phyloP scores from a whole-genome alignment of 768 basidiomycete species.

The Cubamyces lactineus region DNA sequence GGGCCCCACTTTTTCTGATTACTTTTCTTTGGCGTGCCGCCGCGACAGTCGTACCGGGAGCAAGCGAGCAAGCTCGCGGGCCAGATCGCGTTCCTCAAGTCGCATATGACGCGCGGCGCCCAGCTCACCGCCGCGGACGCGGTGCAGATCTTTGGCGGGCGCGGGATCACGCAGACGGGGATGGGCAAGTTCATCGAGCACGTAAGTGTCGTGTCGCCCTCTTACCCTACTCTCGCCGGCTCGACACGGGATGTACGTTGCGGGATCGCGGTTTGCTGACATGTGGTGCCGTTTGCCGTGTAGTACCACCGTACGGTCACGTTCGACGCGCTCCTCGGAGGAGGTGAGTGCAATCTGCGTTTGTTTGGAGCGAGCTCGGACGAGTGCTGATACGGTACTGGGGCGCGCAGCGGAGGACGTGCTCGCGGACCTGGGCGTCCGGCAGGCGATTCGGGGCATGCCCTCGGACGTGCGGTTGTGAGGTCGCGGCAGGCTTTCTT shows the following conservation, averaged over 20 bases:
- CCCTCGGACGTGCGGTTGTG: conserved; percentile 68
- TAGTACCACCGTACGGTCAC: conserved; percentile 68
- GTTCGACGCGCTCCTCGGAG: conserved; percentile 74
- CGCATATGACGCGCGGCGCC: conserved; percentile 71
- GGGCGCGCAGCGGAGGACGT: conserved; percentile 64
- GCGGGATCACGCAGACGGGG: conserved; percentile 84
- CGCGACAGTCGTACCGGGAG: conserved; percentile 62
- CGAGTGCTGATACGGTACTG: background rate
- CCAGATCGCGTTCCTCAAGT: conserved; percentile 82
- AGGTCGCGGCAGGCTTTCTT: conserved; percentile 4
- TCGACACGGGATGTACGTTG: background rate
- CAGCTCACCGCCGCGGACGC: conserved; percentile 83
- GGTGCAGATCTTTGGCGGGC: conserved; percentile 84
- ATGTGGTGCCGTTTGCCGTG: background rate
- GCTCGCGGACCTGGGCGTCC: conserved; percentile 76
- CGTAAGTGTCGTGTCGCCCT: conserved; percentile 39
- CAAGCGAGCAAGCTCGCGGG: conserved; percentile 77
- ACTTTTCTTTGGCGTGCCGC: too few relatives aligned
- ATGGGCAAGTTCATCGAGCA: conserved; percentile 82
- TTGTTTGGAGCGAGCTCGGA: background rate
- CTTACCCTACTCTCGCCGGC: background rate
- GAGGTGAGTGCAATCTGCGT: conserved; percentile 46
- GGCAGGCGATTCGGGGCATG: conserved; percentile 78
- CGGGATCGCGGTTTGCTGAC: background rate
- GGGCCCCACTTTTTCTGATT: too few relatives aligned